These are phyloP conservation scores for Chlorella sorokiniana DNA, from an alignment of 139 green algal genomes.

Conservation along the genomic window DNA sequence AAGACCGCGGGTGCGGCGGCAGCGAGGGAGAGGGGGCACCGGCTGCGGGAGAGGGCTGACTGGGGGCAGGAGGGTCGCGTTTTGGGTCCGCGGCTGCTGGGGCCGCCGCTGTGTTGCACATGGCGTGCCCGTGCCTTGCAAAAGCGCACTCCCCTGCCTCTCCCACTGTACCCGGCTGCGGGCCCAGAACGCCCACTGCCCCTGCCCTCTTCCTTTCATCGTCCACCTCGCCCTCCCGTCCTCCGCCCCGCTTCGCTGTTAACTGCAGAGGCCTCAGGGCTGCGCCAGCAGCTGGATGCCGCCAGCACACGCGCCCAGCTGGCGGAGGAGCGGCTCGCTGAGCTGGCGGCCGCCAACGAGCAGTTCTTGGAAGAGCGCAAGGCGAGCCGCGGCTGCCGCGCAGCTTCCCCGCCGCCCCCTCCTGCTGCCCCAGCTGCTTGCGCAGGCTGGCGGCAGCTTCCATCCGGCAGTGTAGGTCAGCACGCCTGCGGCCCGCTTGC, in stretches of 20 bases:
- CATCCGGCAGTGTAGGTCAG: too few species aligned
- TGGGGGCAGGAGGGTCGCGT: neutral
- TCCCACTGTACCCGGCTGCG: too few species aligned
- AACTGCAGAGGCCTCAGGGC: slow-evolving; percentile 18
- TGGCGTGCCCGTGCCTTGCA: too few species aligned
- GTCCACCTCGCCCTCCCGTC: neutral
- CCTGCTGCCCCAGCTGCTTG: too few species aligned
- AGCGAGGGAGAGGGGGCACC: neutral
- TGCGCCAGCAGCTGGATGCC: slow-evolving; percentile 23
- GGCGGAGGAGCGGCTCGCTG: slow-evolving; percentile 41
- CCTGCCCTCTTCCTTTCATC: too few species aligned
- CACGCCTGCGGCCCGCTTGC: too few species aligned
- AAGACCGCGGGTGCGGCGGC: slow-evolving; percentile 6
- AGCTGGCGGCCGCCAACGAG: slow-evolving; percentile 40
- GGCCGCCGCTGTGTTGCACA: too few species aligned
- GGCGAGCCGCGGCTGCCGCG: slow-evolving; percentile 18
- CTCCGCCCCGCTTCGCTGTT: too few species aligned
- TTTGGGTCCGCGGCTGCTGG: neutral
- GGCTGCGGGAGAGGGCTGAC: neutral
- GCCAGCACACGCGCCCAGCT: slow-evolving; percentile 5
- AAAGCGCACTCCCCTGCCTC: too few species aligned
- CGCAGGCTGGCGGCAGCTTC: too few species aligned
- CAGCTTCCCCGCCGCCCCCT: too few species aligned
- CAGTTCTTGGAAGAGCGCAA: slow-evolving; percentile 50
- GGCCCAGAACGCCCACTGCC: too few species aligned